Evolutionary conservation across 2,329 filamentous ascomycete genomes (phyloP), one percentile per base, ranked within the genome.

Genomic region (Colletotrichum coccodes): DNA sequence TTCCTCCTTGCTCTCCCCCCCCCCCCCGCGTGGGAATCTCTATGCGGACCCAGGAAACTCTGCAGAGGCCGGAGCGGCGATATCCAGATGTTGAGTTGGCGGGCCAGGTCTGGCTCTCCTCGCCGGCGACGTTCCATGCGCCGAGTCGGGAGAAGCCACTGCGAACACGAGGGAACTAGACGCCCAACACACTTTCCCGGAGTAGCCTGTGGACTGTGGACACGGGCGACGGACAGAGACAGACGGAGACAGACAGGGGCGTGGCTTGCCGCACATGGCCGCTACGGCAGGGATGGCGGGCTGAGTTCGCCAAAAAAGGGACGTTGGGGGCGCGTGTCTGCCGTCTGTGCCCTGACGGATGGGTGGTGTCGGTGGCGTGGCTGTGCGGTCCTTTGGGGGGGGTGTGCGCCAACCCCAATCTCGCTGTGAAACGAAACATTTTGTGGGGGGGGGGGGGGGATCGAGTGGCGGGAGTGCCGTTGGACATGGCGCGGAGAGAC

Each of bases 341-440:
- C 46, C 36, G 57, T 54, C 47, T 36, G 57, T 53, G 46, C 30
- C 26, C 21, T 16, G 60, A 18, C 30, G 32, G 28, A 47, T 38
- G 57, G 38, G 47, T 42, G 28, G 38, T n/a, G 44, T 11, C 16
- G 38, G 47, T 40, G 38, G 36, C 36, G 57, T 47, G 30, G 42
- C 49, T 63, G 60, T 49, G 50, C 50, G 14, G 28, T 12, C 23
- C 47, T n/a, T n/a, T n/a, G n/a, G n/a, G 23, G 46, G 52, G 52
- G 59, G 42, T 9, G 50, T 61, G 58, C 64, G 23, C 38, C 57
- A n/a, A 50, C 21, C 28, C 36, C 50, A 12, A 23, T 57, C 50
- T 34, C 53, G 58, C 64, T 42, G 30, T 58, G 60, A 58, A 68
- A 68, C 64, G 64, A 68, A 68, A 68, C 64, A 47, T 46, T 58